These are phyloP conservation scores for Ustilago cynodontis DNA, from an alignment of 1,284 basidiomycete species.

Conservation along the genomic window DNA sequence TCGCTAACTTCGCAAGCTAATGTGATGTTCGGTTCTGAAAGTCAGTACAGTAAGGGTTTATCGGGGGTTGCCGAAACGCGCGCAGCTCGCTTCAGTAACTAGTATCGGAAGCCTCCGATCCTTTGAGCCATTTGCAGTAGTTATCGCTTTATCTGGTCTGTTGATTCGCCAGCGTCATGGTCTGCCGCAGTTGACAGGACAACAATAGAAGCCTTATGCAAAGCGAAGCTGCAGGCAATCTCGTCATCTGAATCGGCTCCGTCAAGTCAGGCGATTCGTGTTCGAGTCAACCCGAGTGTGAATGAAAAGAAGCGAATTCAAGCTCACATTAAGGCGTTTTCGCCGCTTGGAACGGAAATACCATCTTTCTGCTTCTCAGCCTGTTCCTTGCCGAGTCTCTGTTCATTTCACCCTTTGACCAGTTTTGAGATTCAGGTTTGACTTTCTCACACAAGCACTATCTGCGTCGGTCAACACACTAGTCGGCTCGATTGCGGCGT, in stretches of 20 bases:
- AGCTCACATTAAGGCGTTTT: neutral
- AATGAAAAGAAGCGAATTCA: no score
- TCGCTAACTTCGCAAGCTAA: neutral
- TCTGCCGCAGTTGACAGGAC: no score
- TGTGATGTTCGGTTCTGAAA: neutral
- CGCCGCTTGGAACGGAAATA: neutral
- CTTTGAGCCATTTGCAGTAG: neutral
- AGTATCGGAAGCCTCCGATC: neutral
- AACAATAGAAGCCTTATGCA: neutral
- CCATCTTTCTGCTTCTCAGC: no score
- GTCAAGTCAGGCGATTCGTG: neutral
- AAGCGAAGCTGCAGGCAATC: neutral
- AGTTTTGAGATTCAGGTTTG: no score
- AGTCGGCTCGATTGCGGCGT: conserved; percentile 3
- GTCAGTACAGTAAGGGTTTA: neutral
- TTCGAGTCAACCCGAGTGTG: neutral
- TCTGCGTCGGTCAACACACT: neutral
- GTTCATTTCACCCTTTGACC: neutral
- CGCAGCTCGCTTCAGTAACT: neutral
- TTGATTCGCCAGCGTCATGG: neutral
- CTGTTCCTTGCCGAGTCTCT: no score
- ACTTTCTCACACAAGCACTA: no score
- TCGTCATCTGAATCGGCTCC: neutral
- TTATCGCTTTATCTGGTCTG: neutral
- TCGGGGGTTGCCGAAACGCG: neutral